Base-by-base conservation (phyloP, 2,329 filamentous ascomycete species). In the Aspergillus hortae region DNA sequence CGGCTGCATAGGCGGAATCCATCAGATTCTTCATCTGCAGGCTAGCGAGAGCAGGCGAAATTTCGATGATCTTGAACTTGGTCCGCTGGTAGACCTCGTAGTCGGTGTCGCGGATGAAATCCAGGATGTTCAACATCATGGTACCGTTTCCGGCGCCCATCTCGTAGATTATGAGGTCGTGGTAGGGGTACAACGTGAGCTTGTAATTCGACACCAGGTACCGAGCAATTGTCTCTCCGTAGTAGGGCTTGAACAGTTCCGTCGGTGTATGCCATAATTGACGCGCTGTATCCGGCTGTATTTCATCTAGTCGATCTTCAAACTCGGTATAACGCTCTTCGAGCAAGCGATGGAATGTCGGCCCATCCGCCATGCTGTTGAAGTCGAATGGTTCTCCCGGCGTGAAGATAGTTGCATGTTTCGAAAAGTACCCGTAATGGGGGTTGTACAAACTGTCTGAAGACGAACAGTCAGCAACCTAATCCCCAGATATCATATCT, bases 191-290 rank as follows among this genome's bases (percentile, higher is more conserved):
- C 51, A 90, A 84, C 42, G 89, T 90, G 68, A 96, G 84, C 69
- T 94, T 91, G 80, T 99, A 99, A 76, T 99, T 96, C 60, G 90
- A 87, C 60, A 97, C 86, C 42, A 99, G 83, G 71, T 97, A 96
- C 17, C 92, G 87, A n/a, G 92, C 94, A 61, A 99, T 90, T 32
- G 94, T 90, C 77, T 99, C 92, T 67, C 92, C 95, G 70, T 99
- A 99, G 74, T 92, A 95, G 0, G 95, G 94, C 30, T 90, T 84
- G 76, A 99, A 99, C 17, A 99, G 84, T 76, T 99, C 94, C 0
- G 94, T 99, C 0, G 95, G 94, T 11, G 94, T 99, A 72, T 99
- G 95, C 94, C 94, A 99, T 43, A 99, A 80, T 75, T 99, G 94
- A 9, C 94, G 85, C 38, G 89, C 87, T 44, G 88, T 84, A 75